Evolutionary conservation across 208 protist species (phyloP).

Genomic region (Leishmania arabica): DNA sequence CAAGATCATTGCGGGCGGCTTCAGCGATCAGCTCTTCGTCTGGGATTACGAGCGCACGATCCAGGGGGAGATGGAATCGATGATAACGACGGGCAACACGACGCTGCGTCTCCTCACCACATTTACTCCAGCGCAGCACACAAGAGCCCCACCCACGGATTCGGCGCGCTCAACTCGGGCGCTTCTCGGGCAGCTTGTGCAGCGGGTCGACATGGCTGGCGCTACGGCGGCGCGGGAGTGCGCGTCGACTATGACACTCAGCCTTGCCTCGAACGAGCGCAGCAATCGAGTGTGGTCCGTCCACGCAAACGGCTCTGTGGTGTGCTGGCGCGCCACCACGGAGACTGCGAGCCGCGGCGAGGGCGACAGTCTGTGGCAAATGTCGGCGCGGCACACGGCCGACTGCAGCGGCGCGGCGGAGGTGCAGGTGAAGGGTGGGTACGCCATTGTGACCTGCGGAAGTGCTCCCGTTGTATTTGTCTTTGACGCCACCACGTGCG

Average conservation of each 20-base stretch:
- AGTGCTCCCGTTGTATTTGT: constrained; percentile 56
- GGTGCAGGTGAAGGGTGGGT: constrained; percentile 48
- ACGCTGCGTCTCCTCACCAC: constrained; percentile 32
- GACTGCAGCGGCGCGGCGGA: constrained; percentile 51
- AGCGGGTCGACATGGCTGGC: constrained; percentile 27
- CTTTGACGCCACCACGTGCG: constrained; percentile 54
- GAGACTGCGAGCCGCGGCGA: constrained; percentile 16
- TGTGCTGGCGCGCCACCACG: constrained; percentile 65
- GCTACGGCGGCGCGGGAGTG: constrained; percentile 4
- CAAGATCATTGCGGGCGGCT: constrained; percentile 79
- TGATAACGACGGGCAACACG: constrained; percentile 5
- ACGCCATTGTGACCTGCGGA: constrained; percentile 61
- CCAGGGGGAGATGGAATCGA: constrained; percentile 8
- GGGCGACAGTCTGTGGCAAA: constrained; percentile 39
- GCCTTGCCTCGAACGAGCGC: constrained; percentile 52
- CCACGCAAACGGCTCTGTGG: constrained; percentile 56
- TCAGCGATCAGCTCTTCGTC: constrained; percentile 50
- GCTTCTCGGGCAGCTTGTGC: constrained; percentile 34
- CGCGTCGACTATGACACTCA: constrained; percentile 41
- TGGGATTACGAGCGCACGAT: constrained; percentile 53
- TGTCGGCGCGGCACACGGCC: constrained; percentile 52
- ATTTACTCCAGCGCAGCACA: constrained; percentile 23
- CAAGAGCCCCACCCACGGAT: not conserved
- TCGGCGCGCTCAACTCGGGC: not conserved
- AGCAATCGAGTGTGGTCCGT: constrained; percentile 75